phyloP scores from a whole-genome alignment of 371 early-diverging fungal genomes.

The Syncephalastrum racemosum region DNA sequence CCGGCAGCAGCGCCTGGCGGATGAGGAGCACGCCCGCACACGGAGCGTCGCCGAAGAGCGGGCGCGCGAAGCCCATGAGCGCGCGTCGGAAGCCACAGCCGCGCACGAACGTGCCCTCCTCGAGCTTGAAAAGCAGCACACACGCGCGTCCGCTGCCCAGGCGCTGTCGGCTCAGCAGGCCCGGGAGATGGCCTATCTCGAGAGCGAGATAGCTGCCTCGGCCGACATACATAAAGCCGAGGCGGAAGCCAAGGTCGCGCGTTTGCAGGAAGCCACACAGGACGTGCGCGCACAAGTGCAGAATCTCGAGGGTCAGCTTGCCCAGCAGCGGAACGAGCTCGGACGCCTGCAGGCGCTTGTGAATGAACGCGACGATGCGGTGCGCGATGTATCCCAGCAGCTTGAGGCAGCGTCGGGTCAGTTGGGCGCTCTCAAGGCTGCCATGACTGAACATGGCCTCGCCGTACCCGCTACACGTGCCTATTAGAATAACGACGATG shows the following conservation, averaged over 20 bases:
- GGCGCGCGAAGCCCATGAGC: constrained; percentile 41
- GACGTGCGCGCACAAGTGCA: constrained; percentile 55
- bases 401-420: constrained; percentile 58
- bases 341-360: constrained; percentile 40
- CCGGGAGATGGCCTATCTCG: constrained; percentile 22
- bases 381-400: constrained; percentile 44
- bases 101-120: constrained; percentile 48
- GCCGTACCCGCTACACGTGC: constrained; percentile 2
- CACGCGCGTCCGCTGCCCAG: constrained; percentile 43
- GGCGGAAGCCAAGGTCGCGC: constrained; percentile 54
- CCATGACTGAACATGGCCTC: constrained; percentile 53
- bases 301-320: constrained; percentile 46
- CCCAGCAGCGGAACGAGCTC: constrained; percentile 42
- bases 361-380: constrained; percentile 49
- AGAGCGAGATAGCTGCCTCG: constrained; percentile 8
- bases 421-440: constrained; percentile 56
- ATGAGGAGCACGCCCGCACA: constrained; percentile 43
- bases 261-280: constrained; percentile 53
- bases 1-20: constrained; percentile 37
- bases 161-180: constrained; percentile 39
- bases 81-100: constrained; percentile 50
- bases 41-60: constrained; percentile 46
- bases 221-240: constrained; percentile 31
- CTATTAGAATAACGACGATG: no score
- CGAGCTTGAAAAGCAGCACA: constrained; percentile 41